Percentiles rank a stretch among this genome's conserved stretches.
Conservation (phyloP, 2,329 filamentous ascomycete genomes). For the Pseudocercospora vitis region DNA sequence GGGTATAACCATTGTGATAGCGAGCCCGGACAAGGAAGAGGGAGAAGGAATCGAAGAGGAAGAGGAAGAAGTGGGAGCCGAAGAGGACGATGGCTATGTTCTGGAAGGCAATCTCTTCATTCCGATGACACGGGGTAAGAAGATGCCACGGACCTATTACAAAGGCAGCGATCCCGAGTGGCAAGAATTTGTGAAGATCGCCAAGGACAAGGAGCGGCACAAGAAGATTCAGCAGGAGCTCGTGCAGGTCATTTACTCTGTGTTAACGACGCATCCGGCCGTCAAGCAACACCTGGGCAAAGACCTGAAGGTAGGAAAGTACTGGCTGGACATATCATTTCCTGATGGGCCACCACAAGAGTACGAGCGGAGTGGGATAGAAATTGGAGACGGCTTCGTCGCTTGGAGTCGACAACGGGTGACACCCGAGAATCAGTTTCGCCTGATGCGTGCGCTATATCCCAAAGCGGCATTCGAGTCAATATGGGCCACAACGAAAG, state of each 20-base stretch:
- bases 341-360: constrained; percentile 51
- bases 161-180: constrained; percentile 55
- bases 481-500: constrained; percentile 38
- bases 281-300: constrained; percentile 40
- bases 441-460: constrained; percentile 41
- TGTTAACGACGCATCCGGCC: constrained; percentile 34
- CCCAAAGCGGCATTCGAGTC: constrained; percentile 41
- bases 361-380: constrained; percentile 50
- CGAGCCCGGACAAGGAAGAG: neutral
- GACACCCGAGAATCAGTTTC: constrained; percentile 43
- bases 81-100: constrained; percentile 37
- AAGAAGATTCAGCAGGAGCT: constrained; percentile 45
- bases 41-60: constrained; percentile 28
- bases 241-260: constrained; percentile 38
- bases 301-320: constrained; percentile 43
- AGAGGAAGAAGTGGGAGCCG: constrained; percentile 20
- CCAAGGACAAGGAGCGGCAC: constrained; percentile 44
- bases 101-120: constrained; percentile 48
- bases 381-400: constrained; percentile 42
- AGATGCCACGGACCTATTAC: constrained; percentile 46
- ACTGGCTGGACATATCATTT: constrained; percentile 52
- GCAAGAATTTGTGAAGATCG: constrained; percentile 51
- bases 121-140: constrained; percentile 49
- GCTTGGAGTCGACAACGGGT: constrained; percentile 44
- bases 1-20: neutral